Base-by-base conservation (phyloP, 2,329 filamentous ascomycete genomes). In the Magnaporthiopsis poae region DNA sequence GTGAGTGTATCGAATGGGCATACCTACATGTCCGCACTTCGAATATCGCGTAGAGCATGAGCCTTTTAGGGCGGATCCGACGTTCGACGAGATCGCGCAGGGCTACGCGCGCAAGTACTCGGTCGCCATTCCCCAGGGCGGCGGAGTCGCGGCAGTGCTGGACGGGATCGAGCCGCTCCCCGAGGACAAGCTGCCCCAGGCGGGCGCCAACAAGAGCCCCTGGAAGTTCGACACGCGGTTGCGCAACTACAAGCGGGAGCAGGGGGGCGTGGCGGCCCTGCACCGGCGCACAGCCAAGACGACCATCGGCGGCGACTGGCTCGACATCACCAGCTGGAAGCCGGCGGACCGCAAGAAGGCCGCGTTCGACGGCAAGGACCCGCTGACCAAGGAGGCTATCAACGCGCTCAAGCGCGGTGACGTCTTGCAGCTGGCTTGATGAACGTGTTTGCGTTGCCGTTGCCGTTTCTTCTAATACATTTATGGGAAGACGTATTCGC, bases 281-380 rank as follows among this genome's bases (percentile, higher is more conserved):
- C 27, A 52, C 21, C 27, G 3, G 12, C 52, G 61, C 9, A 70
- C 56, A 21, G 39, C 62, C 21, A 77, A 31, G 7, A 59, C 21
- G 21, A 0, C 33, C 12, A 64, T 80, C 25, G 79, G 79, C 4
- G 78, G 79, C 0, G 78, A 80, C 65, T 25, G 36, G 0, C 68
- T 75, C 3, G 79, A 80, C 66, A 72, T 79, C 63, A 76, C 77
- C 12, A 73, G 75, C 0, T 75, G 72, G 73, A 68, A 70, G n/a
- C 68, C 69, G 27, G 70, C 71, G 0, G 70, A 77, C 63, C 74
- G 78, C 56, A 79, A 77, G 70, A 63, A 46, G 25, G 61, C 67
- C 3, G 68, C 66, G 21, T 80, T 75, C 59, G 39, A 71, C 5
- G 69, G 72, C 0, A 79, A 77, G 68, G 78, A 81, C 62, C 76